Base-by-base conservation (phyloP, 257 asterid genomes). In the Ilex asprella region DNA sequence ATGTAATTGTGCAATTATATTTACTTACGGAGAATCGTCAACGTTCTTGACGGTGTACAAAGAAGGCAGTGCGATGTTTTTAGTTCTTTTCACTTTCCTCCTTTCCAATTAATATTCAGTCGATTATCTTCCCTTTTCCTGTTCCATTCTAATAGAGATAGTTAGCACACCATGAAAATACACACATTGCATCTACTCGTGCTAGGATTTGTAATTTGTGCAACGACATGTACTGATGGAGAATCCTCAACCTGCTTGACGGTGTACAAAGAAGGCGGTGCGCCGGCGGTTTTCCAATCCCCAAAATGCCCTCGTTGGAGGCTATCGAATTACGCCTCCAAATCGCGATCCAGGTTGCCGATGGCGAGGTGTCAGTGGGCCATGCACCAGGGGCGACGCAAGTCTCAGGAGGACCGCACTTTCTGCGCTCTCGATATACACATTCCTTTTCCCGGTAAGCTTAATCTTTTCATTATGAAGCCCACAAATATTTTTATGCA, bases 281-380 rank as follows among this genome's bases (percentile, higher is more conserved):
- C 97, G 11, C 83, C 97, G 67, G 99, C 96, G 65, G 97, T 92
- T 59, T 89, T 92, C 63, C 95, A 73, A 65, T 92, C 97, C 35
- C 99, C 99, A 9, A 89, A 85, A 72, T 92, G 99, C 73, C 97
- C 96, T 58, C 97, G 95, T 14, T 92, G 99, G 99, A 83, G 73
- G 55, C 83, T 78, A 31, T 75, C 96, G 5, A 75, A 63, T 61
- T 69, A 76, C 81, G 67, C 69, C 13, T 67, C 78, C 63, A 27
- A 63, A 15, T 75, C 72, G 57, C 76, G 66, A 10, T 46, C 59
- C 27, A 66, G 64, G 27, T 67, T 82, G 2, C 76, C 76, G 51
- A 63, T 80, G 10, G 59, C 74, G 53, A 62, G 74, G 16, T 92
- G 99, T 65, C 97, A 86, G 65, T 73, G 85, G 66, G 86, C 96